These are phyloP conservation scores for Nicotiana tabacum DNA, from an alignment of 257 asterid genomes.

Conservation along the genomic window DNA sequence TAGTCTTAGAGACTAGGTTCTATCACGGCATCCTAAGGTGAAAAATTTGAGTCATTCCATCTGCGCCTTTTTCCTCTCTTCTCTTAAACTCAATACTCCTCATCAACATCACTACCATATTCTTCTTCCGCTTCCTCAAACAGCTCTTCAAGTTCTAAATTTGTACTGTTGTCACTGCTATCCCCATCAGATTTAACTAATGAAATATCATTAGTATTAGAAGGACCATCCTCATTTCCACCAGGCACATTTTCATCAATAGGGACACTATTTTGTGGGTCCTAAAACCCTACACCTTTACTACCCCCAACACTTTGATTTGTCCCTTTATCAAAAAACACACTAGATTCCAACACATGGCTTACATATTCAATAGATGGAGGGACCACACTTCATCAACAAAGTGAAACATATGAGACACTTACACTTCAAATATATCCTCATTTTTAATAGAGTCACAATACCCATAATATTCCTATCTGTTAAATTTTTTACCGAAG, in stretches of 20 bases:
- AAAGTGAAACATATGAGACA: neutral
- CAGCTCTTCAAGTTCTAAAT: neutral
- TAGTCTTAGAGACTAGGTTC: too few relatives aligned
- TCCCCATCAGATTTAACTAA: too few relatives aligned
- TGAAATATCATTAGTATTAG: neutral
- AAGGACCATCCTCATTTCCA: neutral
- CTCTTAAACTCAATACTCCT: neutral
- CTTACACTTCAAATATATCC: neutral
- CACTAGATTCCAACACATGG: neutral
- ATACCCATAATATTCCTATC: neutral
- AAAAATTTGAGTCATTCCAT: too few relatives aligned
- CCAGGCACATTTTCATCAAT: neutral
- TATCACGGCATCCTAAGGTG: too few relatives aligned
- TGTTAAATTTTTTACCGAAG: neutral
- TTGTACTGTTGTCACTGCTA: too few relatives aligned
- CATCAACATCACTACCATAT: neutral
- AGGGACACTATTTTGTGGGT: neutral
- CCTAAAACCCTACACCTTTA: neutral
- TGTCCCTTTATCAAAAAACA: neutral
- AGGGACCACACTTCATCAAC: neutral
- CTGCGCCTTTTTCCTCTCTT: neutral
- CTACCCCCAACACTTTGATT: neutral
- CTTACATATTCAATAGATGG: neutral
- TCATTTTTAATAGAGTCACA: neutral
- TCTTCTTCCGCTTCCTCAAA: neutral